Conservation (phyloP, 169 alveolate genomes). For the Plasmodium gallinaceum region DNA sequence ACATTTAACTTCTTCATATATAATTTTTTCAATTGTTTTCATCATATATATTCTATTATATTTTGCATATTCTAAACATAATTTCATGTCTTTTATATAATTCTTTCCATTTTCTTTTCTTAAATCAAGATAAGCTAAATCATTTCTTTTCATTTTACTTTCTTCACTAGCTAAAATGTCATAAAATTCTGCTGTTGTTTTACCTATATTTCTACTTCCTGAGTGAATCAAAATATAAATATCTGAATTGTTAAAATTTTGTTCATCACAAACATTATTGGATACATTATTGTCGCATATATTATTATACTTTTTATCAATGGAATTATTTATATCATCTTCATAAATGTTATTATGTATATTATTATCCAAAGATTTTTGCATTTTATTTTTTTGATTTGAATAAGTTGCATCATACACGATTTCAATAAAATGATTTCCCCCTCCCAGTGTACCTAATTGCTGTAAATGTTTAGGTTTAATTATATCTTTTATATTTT, state of each 20-base stretch:
- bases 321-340: too few relatives aligned
- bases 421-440: constrained; percentile 85
- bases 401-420: constrained; percentile 66
- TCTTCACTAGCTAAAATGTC: constrained; percentile 78
- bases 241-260: constrained; percentile 27
- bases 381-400: not conserved
- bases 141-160: constrained; percentile 70
- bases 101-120: constrained; percentile 78
- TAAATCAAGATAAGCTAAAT: constrained; percentile 71
- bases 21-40: constrained; percentile 72
- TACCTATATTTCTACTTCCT: constrained; percentile 85
- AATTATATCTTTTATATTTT: constrained; percentile 43
- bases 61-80: constrained; percentile 82
- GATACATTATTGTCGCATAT: not conserved
- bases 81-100: constrained; percentile 83
- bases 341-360: not conserved
- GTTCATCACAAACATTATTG: not conserved
- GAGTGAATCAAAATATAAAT: constrained; percentile 85
- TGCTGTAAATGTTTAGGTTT: constrained; percentile 79
- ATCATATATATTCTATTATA: constrained; percentile 79
- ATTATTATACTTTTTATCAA: not conserved
- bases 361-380: not conserved
- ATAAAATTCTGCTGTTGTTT: constrained; percentile 84
- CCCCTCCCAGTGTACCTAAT: constrained; percentile 86
- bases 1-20: constrained; percentile 69